A percentile compares a stretch with the other conserved stretches of the same genome.
Conservation (phyloP, 257 asterid genomes). For the Solanum virginianum region DNA sequence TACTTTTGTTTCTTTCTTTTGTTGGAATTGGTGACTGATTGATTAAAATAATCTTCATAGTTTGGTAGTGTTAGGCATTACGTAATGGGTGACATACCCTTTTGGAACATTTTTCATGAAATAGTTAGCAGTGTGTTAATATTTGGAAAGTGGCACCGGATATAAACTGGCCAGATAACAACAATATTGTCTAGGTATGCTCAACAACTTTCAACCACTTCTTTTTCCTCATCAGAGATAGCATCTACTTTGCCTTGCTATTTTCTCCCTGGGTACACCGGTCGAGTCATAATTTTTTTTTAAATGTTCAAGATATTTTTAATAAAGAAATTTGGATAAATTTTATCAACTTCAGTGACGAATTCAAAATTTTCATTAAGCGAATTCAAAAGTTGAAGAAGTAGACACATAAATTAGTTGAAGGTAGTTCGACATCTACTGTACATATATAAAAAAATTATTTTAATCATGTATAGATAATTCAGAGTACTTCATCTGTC, state of each 20-base stretch:
- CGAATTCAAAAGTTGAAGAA: rapidly evolving
- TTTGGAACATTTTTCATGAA: not conserved
- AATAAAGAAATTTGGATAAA: no score
- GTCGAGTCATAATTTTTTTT: no score
- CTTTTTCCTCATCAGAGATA: not conserved
- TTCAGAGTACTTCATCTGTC: no score
- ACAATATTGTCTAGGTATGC: not conserved
- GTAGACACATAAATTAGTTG: no score
- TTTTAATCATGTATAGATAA: no score
- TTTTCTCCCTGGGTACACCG: not conserved
- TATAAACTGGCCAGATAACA: not conserved
- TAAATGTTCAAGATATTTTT: not conserved
- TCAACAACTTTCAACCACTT: not conserved
- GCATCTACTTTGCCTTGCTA: not conserved
- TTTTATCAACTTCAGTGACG: no score
- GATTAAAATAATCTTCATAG: not conserved
- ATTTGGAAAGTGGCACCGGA: not conserved
- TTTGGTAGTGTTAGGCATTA: not conserved
- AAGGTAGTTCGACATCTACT: no score
- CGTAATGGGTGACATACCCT: not conserved
- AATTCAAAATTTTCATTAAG: no score
- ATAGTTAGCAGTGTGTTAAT: not conserved
- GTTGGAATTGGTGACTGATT: not conserved
- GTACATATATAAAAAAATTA: no score
- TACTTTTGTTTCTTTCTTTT: not conserved